phyloP scores from a whole-genome alignment of 768 basidiomycete species.

The Termitomyces sp. region DNA sequence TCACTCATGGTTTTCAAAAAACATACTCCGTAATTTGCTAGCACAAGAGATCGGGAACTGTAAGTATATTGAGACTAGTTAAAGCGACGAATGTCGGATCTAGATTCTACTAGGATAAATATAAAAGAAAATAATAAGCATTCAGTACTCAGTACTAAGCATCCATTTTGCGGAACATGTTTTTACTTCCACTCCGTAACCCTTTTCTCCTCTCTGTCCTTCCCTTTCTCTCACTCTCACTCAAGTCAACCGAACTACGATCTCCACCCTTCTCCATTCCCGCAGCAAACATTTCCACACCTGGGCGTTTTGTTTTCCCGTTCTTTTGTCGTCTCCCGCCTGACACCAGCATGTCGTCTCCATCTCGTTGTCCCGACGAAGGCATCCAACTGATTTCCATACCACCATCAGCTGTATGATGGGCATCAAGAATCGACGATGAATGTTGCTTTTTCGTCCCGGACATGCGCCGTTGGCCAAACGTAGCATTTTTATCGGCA shows the following conservation, averaged over 20 bases:
- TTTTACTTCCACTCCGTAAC: conserved; percentile 87
- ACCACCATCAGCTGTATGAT: conserved; percentile 46
- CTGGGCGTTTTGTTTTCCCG: conserved; percentile 43
- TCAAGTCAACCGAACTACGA: conserved; percentile 40
- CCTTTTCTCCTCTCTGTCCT: conserved; percentile 73
- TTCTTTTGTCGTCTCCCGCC: conserved; percentile 21
- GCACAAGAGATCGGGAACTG: too few relatives aligned
- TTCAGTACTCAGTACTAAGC: conserved; percentile 1
- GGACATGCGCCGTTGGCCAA: conserved; percentile 60
- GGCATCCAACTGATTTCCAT: conserved; percentile 88
- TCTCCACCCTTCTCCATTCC: conserved; percentile 82
- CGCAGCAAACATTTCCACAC: conserved; percentile 77
- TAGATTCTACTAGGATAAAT: too few relatives aligned
- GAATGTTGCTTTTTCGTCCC: conserved; percentile 12
- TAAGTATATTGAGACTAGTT: too few relatives aligned
- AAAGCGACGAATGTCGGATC: too few relatives aligned
- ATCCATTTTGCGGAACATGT: conserved; percentile 54
- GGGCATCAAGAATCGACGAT: conserved; percentile 15
- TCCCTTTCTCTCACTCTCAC: conserved; percentile 71
- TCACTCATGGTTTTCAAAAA: too few relatives aligned
- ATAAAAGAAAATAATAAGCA: too few relatives aligned
- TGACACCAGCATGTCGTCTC: conserved; percentile 22
- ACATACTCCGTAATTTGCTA: too few relatives aligned
- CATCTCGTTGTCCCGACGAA: conserved; percentile 33
- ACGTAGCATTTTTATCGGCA: conserved; percentile 51